These are phyloP conservation scores for Lepraria neglecta DNA, from an alignment of 495 filamentous ascomycete species.

Conservation along the genomic window DNA sequence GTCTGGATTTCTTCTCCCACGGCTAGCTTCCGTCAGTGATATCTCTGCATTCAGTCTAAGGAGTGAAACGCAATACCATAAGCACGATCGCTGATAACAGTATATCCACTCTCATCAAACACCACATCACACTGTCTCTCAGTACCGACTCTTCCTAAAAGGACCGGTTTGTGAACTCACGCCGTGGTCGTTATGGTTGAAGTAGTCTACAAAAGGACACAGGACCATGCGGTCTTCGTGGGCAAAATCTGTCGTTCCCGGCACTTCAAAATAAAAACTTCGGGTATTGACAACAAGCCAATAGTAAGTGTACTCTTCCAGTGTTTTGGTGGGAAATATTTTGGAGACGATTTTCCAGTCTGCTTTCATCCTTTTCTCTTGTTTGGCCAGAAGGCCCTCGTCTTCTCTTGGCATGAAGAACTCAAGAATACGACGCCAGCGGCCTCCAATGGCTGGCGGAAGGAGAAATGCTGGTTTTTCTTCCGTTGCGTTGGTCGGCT, in stretches of 20 bases:
- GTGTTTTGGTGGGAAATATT: slow-evolving; percentile 48
- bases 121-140: slow-evolving; percentile 52
- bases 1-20: slow-evolving; percentile 70
- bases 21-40: slow-evolving; percentile 21
- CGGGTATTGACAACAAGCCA: slow-evolving; percentile 83
- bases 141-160: not conserved
- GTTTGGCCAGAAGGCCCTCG: slow-evolving; percentile 48
- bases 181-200: slow-evolving; percentile 67
- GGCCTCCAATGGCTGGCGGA: slow-evolving; percentile 40
- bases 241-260: slow-evolving; percentile 42
- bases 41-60: not conserved
- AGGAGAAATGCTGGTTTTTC: slow-evolving; percentile 26
- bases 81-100: slow-evolving; percentile 47
- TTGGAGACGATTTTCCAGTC: slow-evolving; percentile 53
- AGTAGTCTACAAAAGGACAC: slow-evolving; percentile 79
- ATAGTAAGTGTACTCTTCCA: slow-evolving; percentile 55
- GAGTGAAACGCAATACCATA: slow-evolving; percentile 43
- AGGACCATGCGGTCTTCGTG: slow-evolving; percentile 71
- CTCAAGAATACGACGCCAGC: slow-evolving; percentile 32
- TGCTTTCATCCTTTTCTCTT: slow-evolving; percentile 53
- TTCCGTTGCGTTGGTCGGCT: not conserved
- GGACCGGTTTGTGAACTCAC: slow-evolving; percentile 22
- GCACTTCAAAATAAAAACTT: slow-evolving; percentile 66
- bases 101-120: slow-evolving; percentile 54
- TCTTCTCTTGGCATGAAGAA: not conserved